These are phyloP conservation scores for Baorangia bicolor DNA, from an alignment of 768 basidiomycete species.

Conservation along the genomic window DNA sequence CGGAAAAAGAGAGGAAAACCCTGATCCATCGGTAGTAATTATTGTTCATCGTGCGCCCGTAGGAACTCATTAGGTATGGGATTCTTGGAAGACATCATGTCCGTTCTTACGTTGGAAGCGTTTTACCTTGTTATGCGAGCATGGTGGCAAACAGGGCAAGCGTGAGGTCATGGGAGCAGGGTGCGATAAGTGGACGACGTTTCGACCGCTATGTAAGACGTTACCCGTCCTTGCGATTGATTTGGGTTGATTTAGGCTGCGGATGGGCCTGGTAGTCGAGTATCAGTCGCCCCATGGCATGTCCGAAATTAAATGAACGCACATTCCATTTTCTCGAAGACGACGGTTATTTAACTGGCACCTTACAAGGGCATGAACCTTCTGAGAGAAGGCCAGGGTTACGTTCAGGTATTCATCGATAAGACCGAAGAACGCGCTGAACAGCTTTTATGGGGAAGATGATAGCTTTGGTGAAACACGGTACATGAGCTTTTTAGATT, in stretches of 20 bases:
- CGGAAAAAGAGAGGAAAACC: slow-evolving; percentile 46
- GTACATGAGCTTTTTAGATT: background rate
- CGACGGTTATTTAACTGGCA: slow-evolving; percentile 3
- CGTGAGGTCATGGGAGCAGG: slow-evolving; percentile 1
- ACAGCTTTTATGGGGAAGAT: background rate
- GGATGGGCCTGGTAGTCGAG: background rate
- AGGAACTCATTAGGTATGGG: slow-evolving; percentile 3
- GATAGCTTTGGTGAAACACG: background rate
- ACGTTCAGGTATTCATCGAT: slow-evolving; percentile 1
- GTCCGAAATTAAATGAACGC: slow-evolving; percentile 12
- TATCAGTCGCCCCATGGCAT: background rate
- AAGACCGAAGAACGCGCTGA: background rate
- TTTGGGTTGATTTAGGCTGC: slow-evolving; percentile 9
- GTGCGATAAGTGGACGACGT: background rate
- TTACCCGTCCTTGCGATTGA: background rate
- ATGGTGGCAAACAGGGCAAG: background rate
- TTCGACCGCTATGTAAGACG: background rate
- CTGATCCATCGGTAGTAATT: slow-evolving; percentile 8
- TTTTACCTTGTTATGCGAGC: slow-evolving; percentile 1
- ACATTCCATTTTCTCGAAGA: slow-evolving; percentile 19
- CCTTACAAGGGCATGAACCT: background rate
- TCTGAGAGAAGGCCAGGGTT: slow-evolving; percentile 3
- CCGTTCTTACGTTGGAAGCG: slow-evolving; percentile 18
- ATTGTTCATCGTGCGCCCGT: slow-evolving; percentile 2
- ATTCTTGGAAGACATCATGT: slow-evolving; percentile 5